Evolutionary conservation across 1,284 basidiomycete species (phyloP), one percentile per base, ranked within the genome.

Genomic region (Tilletia walkeri): DNA sequence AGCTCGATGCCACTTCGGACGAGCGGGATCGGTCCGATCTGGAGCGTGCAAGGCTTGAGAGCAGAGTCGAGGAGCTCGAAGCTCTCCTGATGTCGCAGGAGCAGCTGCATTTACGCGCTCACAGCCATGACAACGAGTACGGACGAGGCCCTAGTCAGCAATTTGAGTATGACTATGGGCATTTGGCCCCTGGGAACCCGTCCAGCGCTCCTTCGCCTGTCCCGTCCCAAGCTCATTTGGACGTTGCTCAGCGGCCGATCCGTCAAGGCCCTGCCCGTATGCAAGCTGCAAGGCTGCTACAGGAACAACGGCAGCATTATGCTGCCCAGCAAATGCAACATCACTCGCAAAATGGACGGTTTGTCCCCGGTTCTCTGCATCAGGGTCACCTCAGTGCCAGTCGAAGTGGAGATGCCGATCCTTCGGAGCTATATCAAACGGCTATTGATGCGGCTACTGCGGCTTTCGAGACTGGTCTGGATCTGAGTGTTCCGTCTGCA

Each of bases 21-120:
- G 34, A 63, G 59, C 59, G 59, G 34, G 59, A 63, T 36, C 59
- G 59, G 36, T 39, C 38, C 30, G 59, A 63, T 63, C 18, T 63
- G 36, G 59, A 63, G 59, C 59, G 59, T 4, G 38, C 59, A 12
- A 34, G 59, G 36, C 36, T 63, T 5, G 59, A 63, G 36, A n/a
- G 38, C 20, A 39, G 36, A 38, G 59, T 63, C 36, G 59, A 63
- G 12, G 34, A 63, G 59, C 59, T 63, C 34, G 59, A 63, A 34
- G 36, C 34, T 7, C 14, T 61, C 12, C 7, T 63, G 36, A 39
- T 63, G 34, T 7, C 59, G 9, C 59, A 38, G 12, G 30, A 14
- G 9, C 50, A 53, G 16, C 12, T 18, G 6, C 50, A 53, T 18
- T 18, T 53, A 7, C 50, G 50, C 12, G 6, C 50, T 18, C 50